phyloP scores from a whole-genome alignment of 2,329 filamentous ascomycete species.

The Chrysosporium keratinophilum region DNA sequence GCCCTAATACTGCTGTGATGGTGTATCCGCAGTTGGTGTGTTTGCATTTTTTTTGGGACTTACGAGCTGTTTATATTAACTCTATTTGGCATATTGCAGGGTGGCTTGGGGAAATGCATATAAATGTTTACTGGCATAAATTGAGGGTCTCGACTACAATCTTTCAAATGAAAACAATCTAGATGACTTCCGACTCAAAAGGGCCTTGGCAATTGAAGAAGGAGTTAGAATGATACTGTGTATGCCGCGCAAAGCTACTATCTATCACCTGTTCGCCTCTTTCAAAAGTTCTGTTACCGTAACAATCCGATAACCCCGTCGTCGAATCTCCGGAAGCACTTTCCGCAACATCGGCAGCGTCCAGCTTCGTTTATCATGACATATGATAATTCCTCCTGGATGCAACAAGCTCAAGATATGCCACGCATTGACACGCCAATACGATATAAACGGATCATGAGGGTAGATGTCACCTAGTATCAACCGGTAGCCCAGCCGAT shows the following conservation, averaged over 20 bases:
- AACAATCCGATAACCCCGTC: slow-evolving; percentile 59
- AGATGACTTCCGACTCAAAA: too few relatives aligned
- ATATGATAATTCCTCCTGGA: slow-evolving; percentile 70
- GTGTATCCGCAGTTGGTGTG: too few relatives aligned
- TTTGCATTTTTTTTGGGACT: not conserved
- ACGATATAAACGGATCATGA: slow-evolving; percentile 76
- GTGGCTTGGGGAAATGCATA: too few relatives aligned
- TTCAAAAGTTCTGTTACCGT: slow-evolving; percentile 57
- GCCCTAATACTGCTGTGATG: not conserved
- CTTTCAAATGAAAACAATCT: too few relatives aligned
- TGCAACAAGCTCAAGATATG: slow-evolving; percentile 72
- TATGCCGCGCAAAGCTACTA: too few relatives aligned
- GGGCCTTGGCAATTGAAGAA: too few relatives aligned
- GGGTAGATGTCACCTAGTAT: slow-evolving; percentile 81
- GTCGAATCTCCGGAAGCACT: slow-evolving; percentile 61
- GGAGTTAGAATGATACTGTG: too few relatives aligned
- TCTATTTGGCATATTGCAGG: too few relatives aligned
- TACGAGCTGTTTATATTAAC: not conserved
- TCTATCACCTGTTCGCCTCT: not conserved
- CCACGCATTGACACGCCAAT: slow-evolving; percentile 57
- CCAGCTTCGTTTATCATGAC: slow-evolving; percentile 77
- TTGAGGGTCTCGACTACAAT: too few relatives aligned
- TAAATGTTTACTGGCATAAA: too few relatives aligned
- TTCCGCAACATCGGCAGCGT: slow-evolving; percentile 65
- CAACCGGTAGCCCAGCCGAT: slow-evolving; percentile 55